A percentile compares a stretch with the other conserved stretches of the same genome.
These are phyloP conservation scores for Daldinia eschscholtzii DNA, from an alignment of 2,329 filamentous ascomycete genomes.

Conservation along the genomic window DNA sequence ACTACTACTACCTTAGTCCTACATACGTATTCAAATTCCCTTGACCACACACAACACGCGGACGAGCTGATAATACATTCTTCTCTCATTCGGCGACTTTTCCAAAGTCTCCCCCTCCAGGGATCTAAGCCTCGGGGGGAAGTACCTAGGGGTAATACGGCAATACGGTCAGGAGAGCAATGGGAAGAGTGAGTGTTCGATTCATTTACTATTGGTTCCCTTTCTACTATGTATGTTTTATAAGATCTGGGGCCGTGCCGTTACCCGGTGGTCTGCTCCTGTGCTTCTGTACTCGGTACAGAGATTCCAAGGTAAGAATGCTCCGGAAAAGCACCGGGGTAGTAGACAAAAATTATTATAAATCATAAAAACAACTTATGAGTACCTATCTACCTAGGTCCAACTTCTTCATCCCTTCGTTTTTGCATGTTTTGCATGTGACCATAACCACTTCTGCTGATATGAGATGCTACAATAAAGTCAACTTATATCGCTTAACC, in stretches of 20 bases:
- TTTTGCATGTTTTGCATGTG: slow-evolving; percentile 12
- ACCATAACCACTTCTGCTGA: slow-evolving; percentile 5
- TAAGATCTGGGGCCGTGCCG: slow-evolving; percentile 31
- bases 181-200: neutral
- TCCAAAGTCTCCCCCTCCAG: neutral
- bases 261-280: slow-evolving; percentile 17
- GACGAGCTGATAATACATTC: slow-evolving; percentile 3
- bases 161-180: slow-evolving; percentile 24
- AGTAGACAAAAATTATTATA: slow-evolving; percentile 16
- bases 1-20: slow-evolving; percentile 3
- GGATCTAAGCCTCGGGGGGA: slow-evolving; percentile 4
- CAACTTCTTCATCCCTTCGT: neutral
- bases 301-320: neutral
- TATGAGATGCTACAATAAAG: neutral
- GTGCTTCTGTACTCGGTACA: slow-evolving; percentile 6
- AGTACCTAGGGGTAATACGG: slow-evolving; percentile 17
- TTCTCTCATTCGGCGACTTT: slow-evolving; percentile 3
- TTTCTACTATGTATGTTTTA: neutral
- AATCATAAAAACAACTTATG: slow-evolving; percentile 24
- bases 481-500: neutral
- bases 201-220: slow-evolving; percentile 31
- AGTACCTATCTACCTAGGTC: neutral
- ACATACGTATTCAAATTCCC: neutral
- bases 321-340: neutral
- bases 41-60: slow-evolving; percentile 1